Evolutionary conservation across 805 yeast genomes (phyloP).

Genomic region (Grigorovia yakushimaensis): DNA sequence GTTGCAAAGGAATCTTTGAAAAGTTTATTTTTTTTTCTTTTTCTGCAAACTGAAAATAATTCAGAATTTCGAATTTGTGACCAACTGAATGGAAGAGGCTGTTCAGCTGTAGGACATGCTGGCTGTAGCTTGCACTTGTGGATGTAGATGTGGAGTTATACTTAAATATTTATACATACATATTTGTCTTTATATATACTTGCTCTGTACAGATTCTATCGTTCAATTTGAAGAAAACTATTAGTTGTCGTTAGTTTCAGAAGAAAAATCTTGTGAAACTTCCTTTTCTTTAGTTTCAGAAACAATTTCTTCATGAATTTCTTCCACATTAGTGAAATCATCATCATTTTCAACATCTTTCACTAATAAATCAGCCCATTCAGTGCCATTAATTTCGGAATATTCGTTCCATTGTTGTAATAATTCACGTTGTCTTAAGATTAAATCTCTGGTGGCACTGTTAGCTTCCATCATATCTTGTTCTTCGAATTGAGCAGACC

Average conservation of each 20-base stretch:
- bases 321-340: constrained; percentile 59
- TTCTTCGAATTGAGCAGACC: constrained; percentile 89
- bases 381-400: constrained; percentile 42
- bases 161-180: too few species aligned
- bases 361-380: constrained; percentile 28
- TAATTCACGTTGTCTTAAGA: constrained; percentile 69
- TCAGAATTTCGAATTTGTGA: background rate
- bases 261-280: background rate
- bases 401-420: constrained; percentile 80
- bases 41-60: background rate
- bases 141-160: too few species aligned
- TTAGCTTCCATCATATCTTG: constrained; percentile 92
- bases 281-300: constrained; percentile 62
- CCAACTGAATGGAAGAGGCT: too few species aligned
- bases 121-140: too few species aligned
- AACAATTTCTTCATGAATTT: constrained; percentile 63
- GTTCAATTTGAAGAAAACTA: background rate
- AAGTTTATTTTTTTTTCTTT: too few species aligned
- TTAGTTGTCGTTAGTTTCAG: too few species aligned
- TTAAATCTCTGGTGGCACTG: constrained; percentile 82
- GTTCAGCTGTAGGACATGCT: too few species aligned
- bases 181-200: too few species aligned
- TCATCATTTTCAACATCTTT: constrained; percentile 36
- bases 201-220: background rate
- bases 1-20: background rate